A percentile compares a stretch with the other conserved stretches of the same genome.
These are phyloP conservation scores for Ampelocalamus luodianensis DNA, from an alignment of 176 grass and related monocot genomes.

Conservation along the genomic window DNA sequence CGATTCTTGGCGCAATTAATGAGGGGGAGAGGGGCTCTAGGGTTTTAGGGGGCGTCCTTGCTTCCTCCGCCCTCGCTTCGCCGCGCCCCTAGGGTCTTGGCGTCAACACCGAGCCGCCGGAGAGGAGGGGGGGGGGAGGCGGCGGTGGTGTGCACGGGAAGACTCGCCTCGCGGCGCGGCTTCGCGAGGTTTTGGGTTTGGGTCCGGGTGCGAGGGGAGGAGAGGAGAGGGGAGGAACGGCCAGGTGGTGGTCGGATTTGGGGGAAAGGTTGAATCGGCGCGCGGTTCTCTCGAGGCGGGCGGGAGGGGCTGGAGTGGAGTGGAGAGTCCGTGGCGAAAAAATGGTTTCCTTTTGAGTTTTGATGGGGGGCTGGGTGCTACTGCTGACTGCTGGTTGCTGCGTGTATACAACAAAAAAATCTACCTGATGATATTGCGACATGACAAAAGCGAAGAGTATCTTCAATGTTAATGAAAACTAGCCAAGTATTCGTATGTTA, in stretches of 20 bases:
- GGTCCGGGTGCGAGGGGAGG: neutral
- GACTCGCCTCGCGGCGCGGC: neutral
- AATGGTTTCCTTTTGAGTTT: too few relatives aligned
- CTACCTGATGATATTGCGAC: too few relatives aligned
- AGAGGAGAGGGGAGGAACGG: neutral
- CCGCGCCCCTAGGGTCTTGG: neutral
- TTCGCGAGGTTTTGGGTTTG: constrained; percentile 29
- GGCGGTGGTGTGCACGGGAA: constrained; percentile 8
- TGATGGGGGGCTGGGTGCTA: too few relatives aligned
- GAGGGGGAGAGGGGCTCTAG: neutral
- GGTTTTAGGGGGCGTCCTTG: constrained; percentile 32
- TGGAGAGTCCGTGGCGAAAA: neutral
- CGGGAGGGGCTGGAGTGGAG: neutral
- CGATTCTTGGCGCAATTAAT: constrained; percentile 9
- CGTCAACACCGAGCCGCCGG: neutral
- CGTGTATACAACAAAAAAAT: too few relatives aligned
- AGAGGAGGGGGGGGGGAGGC: neutral
- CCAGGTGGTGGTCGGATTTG: neutral
- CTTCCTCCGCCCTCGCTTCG: constrained; percentile 7
- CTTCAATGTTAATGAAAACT: too few relatives aligned
- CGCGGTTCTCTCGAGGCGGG: neutral
- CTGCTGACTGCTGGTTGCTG: too few relatives aligned
- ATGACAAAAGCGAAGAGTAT: too few relatives aligned
- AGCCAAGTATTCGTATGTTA: too few relatives aligned
- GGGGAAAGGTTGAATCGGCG: neutral